Evolutionary conservation across 1,139 yeast species (phyloP), one percentile per base, ranked within the genome.

Genomic region (Meyerozyma sp.): DNA sequence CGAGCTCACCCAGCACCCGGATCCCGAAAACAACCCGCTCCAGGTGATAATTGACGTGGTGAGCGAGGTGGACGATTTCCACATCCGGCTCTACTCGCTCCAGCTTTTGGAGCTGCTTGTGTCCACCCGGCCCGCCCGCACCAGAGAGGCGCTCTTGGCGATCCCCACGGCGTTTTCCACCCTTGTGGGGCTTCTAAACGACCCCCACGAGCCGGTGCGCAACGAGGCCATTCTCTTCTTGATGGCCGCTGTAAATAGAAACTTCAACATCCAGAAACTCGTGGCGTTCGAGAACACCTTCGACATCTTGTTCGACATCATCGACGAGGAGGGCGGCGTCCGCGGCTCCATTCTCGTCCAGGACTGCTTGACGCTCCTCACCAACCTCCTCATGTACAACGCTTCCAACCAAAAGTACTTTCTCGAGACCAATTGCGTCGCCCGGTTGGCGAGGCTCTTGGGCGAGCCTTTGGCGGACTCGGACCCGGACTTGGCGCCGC

Each of bases 241-340:
- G 43, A 82, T 86, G 82, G 84, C 91, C 5, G 72, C 93, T 3
- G 95, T 82, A 8, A 83, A 84, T 52, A 86, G 86, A 48, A 89
- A 90, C 55, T 80, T 83, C 49, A 94, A 89, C 58, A 83, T 93
- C 36, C 98, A 94, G 60, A 91, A 91, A 58, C 69, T 93, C 20
- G 95, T 93, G 13, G 98, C 96, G 0, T 94, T 94, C 58, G 98
- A 93, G 61, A 91, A 89, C 51, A 85, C 95, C 0, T 91, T 93
- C 58, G 97, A 89, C 51, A 79, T 76, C 50, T 65, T 91, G 14
- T 90, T 93, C 55, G 74, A 71, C 35, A 85, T 93, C 11, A 83
- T 93, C 23, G 82, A 81, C 25, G 85, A 81, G 50, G 98, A 93
- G 61, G 97, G 96, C 16, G 96, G 96, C 0, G 75, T 90, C 9